A percentile compares a stretch with the other conserved stretches of the same genome.
These are phyloP conservation scores for Citrus sinensis DNA, from an alignment of 345 rosid genomes.

Conservation along the genomic window DVS_A1.0 CM039163.1:15294001-15294500, in stretches of 20 bases:
- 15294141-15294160: background rate
- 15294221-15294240: slow-evolving; percentile 45
- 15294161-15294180: background rate
- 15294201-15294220: slow-evolving; percentile 56
- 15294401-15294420: background rate
- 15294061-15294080: slow-evolving; percentile 49
- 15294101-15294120: slow-evolving; percentile 45
- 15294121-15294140: background rate
- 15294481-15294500: slow-evolving; percentile 84
- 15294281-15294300: slow-evolving; percentile 85
- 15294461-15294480: slow-evolving; percentile 97
- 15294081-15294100: slow-evolving; percentile 41
- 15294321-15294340: slow-evolving; percentile 96
- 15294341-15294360: slow-evolving; percentile 6
- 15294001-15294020: slow-evolving; percentile 59
- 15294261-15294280: slow-evolving; percentile 83
- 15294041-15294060: slow-evolving; percentile 28
- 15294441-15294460: slow-evolving; percentile 54
- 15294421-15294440: background rate
- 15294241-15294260: slow-evolving; percentile 69
- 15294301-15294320: slow-evolving; percentile 94
- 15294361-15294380: background rate
- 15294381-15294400: background rate
- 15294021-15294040: slow-evolving; percentile 42
- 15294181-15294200: background rate